phyloP scores from a whole-genome alignment of 768 basidiomycete genomes.

The Rhizopogon vesiculosus region DNA sequence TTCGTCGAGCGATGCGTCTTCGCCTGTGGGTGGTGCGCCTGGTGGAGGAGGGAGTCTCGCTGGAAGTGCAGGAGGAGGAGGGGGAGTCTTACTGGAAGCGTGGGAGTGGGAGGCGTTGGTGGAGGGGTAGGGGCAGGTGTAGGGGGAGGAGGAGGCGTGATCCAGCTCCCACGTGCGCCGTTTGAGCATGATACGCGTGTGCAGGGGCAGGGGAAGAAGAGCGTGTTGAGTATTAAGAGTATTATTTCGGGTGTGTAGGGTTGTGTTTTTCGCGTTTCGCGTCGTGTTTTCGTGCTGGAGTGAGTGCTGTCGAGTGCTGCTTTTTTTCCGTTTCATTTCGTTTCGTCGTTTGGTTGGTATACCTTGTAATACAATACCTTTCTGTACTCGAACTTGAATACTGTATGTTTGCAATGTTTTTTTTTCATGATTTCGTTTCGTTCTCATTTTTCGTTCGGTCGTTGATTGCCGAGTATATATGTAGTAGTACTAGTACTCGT shows the following conservation, averaged over 20 bases:
- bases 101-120: background rate
- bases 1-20: constrained; percentile 20
- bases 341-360: no score
- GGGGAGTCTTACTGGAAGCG: background rate
- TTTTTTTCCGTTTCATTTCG: no score
- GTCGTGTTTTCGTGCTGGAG: constrained; percentile 5
- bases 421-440: no score
- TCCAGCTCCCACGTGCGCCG: constrained; percentile 26
- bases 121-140: background rate
- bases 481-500: no score
- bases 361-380: no score
- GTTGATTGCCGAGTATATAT: no score
- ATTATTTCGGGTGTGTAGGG: constrained; percentile 51
- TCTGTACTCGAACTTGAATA: no score
- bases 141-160: constrained; percentile 15
- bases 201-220: constrained; percentile 45
- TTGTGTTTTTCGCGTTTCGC: no score
- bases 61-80: background rate
- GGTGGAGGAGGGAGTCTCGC: background rate
- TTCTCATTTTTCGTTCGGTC: no score
- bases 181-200: constrained; percentile 24
- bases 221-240: constrained; percentile 63
- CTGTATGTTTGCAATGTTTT: no score
- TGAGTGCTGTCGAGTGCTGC: no score
- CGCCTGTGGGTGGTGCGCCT: constrained; percentile 8